Base-by-base conservation (phyloP, 2,329 filamentous ascomycete species). In the Colletotrichum acutatum region DNA sequence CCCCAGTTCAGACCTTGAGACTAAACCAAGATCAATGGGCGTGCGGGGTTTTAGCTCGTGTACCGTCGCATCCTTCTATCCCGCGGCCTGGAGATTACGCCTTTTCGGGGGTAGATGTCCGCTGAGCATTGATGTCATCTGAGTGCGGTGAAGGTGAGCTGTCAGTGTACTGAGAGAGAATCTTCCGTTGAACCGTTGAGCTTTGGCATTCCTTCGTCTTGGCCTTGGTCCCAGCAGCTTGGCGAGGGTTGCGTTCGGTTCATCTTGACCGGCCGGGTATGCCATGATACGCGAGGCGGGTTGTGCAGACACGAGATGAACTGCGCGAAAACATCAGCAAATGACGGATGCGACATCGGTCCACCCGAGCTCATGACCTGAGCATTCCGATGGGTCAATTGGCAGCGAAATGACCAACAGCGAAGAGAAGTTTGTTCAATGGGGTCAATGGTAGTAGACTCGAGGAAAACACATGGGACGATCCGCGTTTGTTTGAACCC, bases 41-140 rank as follows among this genome's bases (percentile, higher is more conserved):
- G 56, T 71, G 71, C 71, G 66, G 71, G 71, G 71, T 71, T 73
- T 72, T 66, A 66, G 71, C 71, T 61, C 61, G 53, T 14, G 56
- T 49, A 66, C 54, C 70, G 70, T 70, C 66, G 71, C 61, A 73
- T 73, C 66, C 66, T 71, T 57, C 60, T 53, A 28, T 61, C 49
- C 66, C 71, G 61, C 60, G 54, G 32, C 57, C 71, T 70, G 56
- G 66, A 61, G 30, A 59, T 61, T 54, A 57, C 49, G 34, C 71
- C 30, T 1, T 42, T 66, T 66, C 58, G 60, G 30, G 49, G 67
- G 30, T 22, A 16, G 54, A 42, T n/a, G 56, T 6, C 28, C 56
- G 46, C 28, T 57, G 53, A 28, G 30, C 19, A 22, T 62, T 71
- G 71, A 71, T 73, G 66, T 66, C 71, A 73, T 62, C 26, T 66